These are phyloP conservation scores for Scalesia atractyloides DNA, from an alignment of 129 eudicot genomes.

Conservation along the genomic window DNA sequence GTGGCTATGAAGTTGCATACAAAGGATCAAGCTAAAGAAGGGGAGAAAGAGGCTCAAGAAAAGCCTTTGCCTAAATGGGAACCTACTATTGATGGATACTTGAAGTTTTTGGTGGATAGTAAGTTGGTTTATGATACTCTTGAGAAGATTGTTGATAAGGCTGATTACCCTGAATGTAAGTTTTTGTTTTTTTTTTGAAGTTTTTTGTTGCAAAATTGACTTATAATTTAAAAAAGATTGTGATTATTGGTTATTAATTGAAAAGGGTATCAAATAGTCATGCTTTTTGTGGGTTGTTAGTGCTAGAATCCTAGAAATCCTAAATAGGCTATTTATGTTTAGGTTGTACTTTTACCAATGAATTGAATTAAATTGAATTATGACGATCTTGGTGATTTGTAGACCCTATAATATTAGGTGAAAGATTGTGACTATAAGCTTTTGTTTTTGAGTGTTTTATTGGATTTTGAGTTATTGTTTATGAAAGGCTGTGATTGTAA, in stretches of 20 bases:
- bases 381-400: neutral
- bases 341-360: neutral
- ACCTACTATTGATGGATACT: slow-evolving; percentile 74
- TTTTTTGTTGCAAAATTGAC: neutral
- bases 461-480: neutral
- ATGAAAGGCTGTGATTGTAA: neutral
- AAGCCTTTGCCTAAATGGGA: slow-evolving; percentile 90
- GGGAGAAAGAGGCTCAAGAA: slow-evolving; percentile 77
- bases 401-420: neutral
- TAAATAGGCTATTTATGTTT: too few relatives aligned
- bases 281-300: slow-evolving; percentile 5
- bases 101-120: slow-evolving; percentile 94
- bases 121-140: slow-evolving; percentile 88
- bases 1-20: slow-evolving; percentile 98
- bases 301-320: too few relatives aligned
- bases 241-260: neutral
- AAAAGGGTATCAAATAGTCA: neutral
- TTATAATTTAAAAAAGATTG: neutral
- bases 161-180: slow-evolving; percentile 83
- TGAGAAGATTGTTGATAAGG: slow-evolving; percentile 72
- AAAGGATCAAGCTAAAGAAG: slow-evolving; percentile 87
- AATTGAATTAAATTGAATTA: neutral
- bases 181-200: neutral
- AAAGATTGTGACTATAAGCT: slow-evolving; percentile 56
- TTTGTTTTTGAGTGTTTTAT: neutral